phyloP scores from a whole-genome alignment of 2,329 filamentous ascomycete species.

The Fusarium praegraminearum region DNA sequence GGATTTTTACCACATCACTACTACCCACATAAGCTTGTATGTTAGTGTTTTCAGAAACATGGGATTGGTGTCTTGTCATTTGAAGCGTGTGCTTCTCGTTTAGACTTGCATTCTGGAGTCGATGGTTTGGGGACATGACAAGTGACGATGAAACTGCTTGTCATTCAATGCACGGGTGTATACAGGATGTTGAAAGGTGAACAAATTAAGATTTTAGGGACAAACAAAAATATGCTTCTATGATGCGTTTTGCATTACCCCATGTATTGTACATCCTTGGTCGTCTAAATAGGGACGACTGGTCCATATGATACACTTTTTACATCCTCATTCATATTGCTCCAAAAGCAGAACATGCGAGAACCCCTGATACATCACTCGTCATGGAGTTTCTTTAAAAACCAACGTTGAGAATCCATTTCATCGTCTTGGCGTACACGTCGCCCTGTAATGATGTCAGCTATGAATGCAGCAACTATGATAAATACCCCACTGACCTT shows the following conservation, averaged over 20 bases:
- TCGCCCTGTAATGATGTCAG: slow-evolving; percentile 49
- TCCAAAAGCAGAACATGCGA: neutral
- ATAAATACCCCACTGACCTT: slow-evolving; percentile 64
- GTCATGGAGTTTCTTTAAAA: slow-evolving; percentile 47
- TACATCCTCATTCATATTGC: slow-evolving; percentile 22
- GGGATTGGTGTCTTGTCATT: slow-evolving; percentile 45
- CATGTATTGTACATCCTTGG: slow-evolving; percentile 49
- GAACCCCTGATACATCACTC: neutral
- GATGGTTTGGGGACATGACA: slow-evolving; percentile 43
- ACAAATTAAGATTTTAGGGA: slow-evolving; percentile 45
- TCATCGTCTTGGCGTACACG: slow-evolving; percentile 46
- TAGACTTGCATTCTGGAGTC: slow-evolving; percentile 50
- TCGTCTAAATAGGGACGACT: slow-evolving; percentile 36
- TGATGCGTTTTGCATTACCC: slow-evolving; percentile 47
- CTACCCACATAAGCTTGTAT: slow-evolving; percentile 45
- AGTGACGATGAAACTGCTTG: slow-evolving; percentile 42
- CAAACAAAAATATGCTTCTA: slow-evolving; percentile 42
- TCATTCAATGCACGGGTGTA: slow-evolving; percentile 37
- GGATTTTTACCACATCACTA: slow-evolving; percentile 36
- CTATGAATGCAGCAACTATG: neutral
- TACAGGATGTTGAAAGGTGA: slow-evolving; percentile 43
- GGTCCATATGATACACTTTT: slow-evolving; percentile 48
- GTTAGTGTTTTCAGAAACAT: slow-evolving; percentile 48
- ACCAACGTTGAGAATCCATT: slow-evolving; percentile 53
- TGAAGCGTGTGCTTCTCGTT: slow-evolving; percentile 46